A percentile compares a stretch with the other conserved stretches of the same genome.
phyloP scores from a whole-genome alignment of 1,284 basidiomycete genomes.

The Pyrrhoderma noxium region DNA sequence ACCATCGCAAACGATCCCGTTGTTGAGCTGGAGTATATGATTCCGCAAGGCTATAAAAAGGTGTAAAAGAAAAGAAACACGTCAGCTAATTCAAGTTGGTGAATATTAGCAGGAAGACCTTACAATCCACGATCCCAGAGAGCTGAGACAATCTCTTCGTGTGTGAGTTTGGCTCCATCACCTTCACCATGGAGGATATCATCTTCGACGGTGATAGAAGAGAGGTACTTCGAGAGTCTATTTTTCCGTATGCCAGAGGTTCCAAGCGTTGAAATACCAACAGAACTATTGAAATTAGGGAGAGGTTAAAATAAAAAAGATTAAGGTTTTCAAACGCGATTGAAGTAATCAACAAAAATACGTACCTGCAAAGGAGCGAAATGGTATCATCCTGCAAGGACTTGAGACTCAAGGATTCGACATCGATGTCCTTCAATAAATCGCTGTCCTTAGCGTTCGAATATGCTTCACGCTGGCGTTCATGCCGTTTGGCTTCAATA shows the following conservation, averaged over 20 bases:
- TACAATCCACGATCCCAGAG: conserved; percentile 71
- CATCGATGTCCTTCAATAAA: conserved; percentile 20
- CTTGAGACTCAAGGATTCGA: conserved; percentile 32
- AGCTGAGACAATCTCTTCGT: conserved; percentile 50
- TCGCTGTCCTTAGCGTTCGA: conserved; percentile 12
- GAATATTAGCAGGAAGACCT: conserved; percentile 29
- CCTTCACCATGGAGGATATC: conserved; percentile 45
- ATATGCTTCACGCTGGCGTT: conserved; percentile 35
- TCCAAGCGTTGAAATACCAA: conserved; percentile 31
- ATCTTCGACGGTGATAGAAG: conserved; percentile 53
- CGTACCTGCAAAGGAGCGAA: conserved; percentile 28
- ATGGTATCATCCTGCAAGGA: conserved; percentile 20
- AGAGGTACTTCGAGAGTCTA: conserved; percentile 50
- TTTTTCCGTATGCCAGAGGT: conserved; percentile 47
- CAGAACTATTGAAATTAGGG: neutral
- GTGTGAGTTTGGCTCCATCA: conserved; percentile 38
- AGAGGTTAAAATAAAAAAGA: neutral
- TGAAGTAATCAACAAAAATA: conserved; percentile 12
- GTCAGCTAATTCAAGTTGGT: neutral
- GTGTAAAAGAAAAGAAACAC: conserved; percentile 4
- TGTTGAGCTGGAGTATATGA: conserved; percentile 35
- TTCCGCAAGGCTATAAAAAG: conserved; percentile 30
- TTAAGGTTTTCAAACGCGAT: conserved; percentile 1
- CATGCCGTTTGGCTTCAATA: conserved; percentile 55
- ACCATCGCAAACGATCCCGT: conserved; percentile 48